These are phyloP conservation scores for Cairneyella variabilis DNA, from an alignment of 495 filamentous ascomycete genomes.

Conservation along the genomic window DNA sequence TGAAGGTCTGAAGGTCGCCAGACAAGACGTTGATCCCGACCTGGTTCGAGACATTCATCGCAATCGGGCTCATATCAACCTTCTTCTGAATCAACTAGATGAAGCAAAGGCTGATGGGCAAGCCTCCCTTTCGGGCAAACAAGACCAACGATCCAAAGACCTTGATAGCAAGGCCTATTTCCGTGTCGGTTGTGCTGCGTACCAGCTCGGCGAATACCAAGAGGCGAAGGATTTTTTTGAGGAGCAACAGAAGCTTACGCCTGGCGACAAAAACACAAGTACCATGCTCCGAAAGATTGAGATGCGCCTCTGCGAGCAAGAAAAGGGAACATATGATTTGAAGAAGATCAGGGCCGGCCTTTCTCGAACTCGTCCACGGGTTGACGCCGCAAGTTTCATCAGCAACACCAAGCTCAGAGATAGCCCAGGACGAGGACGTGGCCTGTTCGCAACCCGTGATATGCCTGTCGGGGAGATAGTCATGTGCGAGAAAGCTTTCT, in stretches of 20 bases:
- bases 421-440: slow-evolving; percentile 30
- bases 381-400: slow-evolving; percentile 43
- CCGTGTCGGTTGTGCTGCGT: slow-evolving; percentile 43
- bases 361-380: slow-evolving; percentile 24
- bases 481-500: slow-evolving; percentile 53
- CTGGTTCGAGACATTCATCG: slow-evolving; percentile 28
- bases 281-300: slow-evolving; percentile 30
- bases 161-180: slow-evolving; percentile 46
- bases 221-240: slow-evolving; percentile 24
- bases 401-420: slow-evolving; percentile 24
- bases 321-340: slow-evolving; percentile 42
- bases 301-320: slow-evolving; percentile 32
- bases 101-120: slow-evolving; percentile 32
- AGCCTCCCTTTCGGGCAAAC: slow-evolving; percentile 25
- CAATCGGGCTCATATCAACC: slow-evolving; percentile 44
- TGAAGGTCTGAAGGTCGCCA: slow-evolving; percentile 28
- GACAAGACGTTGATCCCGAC: slow-evolving; percentile 19
- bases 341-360: slow-evolving; percentile 27
- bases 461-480: slow-evolving; percentile 50
- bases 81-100: slow-evolving; percentile 32
- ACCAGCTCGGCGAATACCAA: slow-evolving; percentile 37
- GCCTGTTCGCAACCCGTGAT: slow-evolving; percentile 44
- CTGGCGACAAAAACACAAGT: slow-evolving; percentile 26
- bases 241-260: slow-evolving; percentile 34
- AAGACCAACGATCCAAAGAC: slow-evolving; percentile 26